Base-by-base conservation (phyloP, 345 rosid species). In the Microcos paniculata region DNA sequence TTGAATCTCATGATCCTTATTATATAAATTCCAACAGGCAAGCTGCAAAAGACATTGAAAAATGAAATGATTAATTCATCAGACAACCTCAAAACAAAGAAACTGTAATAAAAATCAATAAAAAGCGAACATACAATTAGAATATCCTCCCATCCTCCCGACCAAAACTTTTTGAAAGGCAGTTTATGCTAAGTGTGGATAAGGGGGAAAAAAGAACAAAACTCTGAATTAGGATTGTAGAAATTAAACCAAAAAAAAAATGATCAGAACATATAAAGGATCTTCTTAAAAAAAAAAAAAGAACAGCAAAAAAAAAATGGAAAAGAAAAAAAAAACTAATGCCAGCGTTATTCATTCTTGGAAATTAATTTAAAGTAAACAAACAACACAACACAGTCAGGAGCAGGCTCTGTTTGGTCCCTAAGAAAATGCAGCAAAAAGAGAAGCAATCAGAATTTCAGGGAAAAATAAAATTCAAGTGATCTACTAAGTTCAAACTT, bases 1-100 rank as follows among this genome's bases (percentile, higher is more conserved):
- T 76, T 88, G 78, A 88, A 86, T 73, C 88, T 88, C 93, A 90
- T 91, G 69, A 8, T 75, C 52, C 38, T 63, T 56, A 42, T 26
- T 49, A 15, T 45, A 33, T 35, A 71, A 71, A 30, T 19, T 23
- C 52, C 66, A 56, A 57, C 8, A 52, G 31, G 18, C 61, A 70
- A 77, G 51, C 73, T 51, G 46, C 46, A 74, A 73, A 75, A 26
- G 66, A 83, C 76, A 79, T 49, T 21, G 72, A 48, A 16, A 14
- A 82, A 67, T 58, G 51, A 75, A 69, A 72, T 15, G 70, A 78
- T 30, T 55, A 49, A 52, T 3, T 40, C 75, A n/a, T 48, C 57
- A 75, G 76, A 62, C 42, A 56, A 65, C 46, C 42, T 14, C 18
- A 26, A 69, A 52, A n/a, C n/a, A n/a, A 7, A 43, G 62, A 24